Evolutionary conservation across 768 basidiomycete genomes (phyloP).

Genomic region (Boletus barrowsii): DNA sequence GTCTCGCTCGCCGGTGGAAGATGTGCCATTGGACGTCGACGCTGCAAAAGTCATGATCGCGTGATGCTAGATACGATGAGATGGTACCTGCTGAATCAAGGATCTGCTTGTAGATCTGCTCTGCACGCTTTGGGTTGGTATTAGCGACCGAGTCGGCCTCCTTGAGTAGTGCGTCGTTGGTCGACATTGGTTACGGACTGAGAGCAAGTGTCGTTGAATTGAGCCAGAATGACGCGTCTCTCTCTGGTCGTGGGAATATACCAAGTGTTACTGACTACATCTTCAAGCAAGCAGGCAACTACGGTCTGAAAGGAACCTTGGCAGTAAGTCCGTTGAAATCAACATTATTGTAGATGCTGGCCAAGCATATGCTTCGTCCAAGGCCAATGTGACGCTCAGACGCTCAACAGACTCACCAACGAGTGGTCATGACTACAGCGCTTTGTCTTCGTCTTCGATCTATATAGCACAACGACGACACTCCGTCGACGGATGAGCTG

Average conservation of each 20-base stretch:
- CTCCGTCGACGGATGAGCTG: too few species aligned
- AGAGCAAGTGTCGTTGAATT: neutral
- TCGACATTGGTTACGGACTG: conserved; percentile 20
- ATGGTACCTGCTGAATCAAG: conserved; percentile 39
- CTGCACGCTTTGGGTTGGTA: conserved; percentile 58
- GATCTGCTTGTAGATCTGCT: conserved; percentile 72
- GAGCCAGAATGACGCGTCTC: conserved; percentile 22
- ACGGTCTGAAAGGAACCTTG: too few species aligned
- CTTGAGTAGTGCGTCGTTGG: conserved; percentile 22
- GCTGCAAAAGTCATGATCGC: conserved; percentile 14
- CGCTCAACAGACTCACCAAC: too few species aligned
- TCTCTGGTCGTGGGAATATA: conserved; percentile 23
- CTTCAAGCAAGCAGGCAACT: too few species aligned
- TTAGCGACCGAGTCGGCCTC: conserved; percentile 51
- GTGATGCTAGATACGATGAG: neutral
- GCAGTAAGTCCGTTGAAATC: too few species aligned
- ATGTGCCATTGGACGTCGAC: conserved; percentile 33
- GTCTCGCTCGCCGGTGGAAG: conserved; percentile 43
- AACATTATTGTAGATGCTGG: too few species aligned
- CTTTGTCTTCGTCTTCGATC: too few species aligned
- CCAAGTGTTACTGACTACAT: too few species aligned
- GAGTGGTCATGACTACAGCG: too few species aligned
- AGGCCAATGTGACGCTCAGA: too few species aligned
- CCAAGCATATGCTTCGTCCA: too few species aligned
- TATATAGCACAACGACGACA: too few species aligned